These are phyloP conservation scores for Talaromyces liani DNA, from an alignment of 495 filamentous ascomycete species.

Conservation along the genomic window DNA sequence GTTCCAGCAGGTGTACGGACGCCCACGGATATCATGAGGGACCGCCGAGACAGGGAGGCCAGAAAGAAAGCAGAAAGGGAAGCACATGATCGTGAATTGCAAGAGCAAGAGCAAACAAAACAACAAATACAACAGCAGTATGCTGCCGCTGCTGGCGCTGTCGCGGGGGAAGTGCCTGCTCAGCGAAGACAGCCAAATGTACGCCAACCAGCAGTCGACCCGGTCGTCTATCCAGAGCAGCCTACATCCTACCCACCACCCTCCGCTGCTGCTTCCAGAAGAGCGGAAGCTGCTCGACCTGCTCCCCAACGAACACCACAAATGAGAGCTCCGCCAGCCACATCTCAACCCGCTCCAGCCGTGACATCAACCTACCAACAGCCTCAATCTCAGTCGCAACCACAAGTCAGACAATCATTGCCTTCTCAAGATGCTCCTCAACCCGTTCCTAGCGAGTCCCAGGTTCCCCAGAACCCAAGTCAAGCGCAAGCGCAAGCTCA, in stretches of 20 bases:
- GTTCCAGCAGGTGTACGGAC: conserved; percentile 40
- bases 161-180: conserved; percentile 30
- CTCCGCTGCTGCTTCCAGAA: conserved; percentile 10
- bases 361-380: conserved; percentile 6
- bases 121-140: conserved; percentile 26
- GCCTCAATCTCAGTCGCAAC: conserved; percentile 13
- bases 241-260: conserved; percentile 15
- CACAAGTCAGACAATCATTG: conserved; percentile 10
- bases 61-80: conserved; percentile 54
- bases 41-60: conserved; percentile 61
- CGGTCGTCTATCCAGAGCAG: conserved; percentile 1
- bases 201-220: conserved; percentile 1
- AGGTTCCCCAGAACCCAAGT: conserved; percentile 23
- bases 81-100: conserved; percentile 38
- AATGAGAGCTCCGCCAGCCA: conserved; percentile 7
- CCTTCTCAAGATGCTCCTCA: conserved; percentile 20
- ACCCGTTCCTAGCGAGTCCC: conserved; percentile 10
- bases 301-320: conserved; percentile 6
- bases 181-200: conserved; percentile 25
- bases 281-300: conserved; percentile 16
- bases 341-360: conserved; percentile 3
- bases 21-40: conserved; percentile 70
- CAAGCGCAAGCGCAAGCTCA: conserved; percentile 33
- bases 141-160: conserved; percentile 52
- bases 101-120: conserved; percentile 43